These are phyloP conservation scores for Tylopilus sp. DNA, from an alignment of 1,284 basidiomycete species.

Conservation along the genomic window DNA sequence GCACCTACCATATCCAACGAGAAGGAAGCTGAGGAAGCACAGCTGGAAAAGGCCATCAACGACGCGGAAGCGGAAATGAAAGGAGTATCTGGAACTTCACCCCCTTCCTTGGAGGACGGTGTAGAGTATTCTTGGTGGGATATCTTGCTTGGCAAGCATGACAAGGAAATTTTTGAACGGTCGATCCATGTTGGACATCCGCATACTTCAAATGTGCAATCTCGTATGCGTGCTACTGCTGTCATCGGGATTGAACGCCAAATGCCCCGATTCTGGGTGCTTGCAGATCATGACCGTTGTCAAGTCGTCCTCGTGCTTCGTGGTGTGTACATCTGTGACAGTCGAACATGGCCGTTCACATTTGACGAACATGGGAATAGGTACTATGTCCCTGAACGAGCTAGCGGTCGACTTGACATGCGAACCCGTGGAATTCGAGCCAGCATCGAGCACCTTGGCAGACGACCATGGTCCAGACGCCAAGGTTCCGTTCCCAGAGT, in stretches of 20 bases:
- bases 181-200: slow-evolving; percentile 39
- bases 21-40: slow-evolving; percentile 52
- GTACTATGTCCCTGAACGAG: slow-evolving; percentile 82
- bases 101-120: slow-evolving; percentile 18
- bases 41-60: slow-evolving; percentile 60
- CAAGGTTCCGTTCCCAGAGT: slow-evolving; percentile 31
- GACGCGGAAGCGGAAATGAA: slow-evolving; percentile 63
- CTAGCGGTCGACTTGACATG: slow-evolving; percentile 80
- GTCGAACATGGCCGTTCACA: not conserved
- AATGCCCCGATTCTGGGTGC: slow-evolving; percentile 79
- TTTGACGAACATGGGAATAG: slow-evolving; percentile 32
- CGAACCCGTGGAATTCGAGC: slow-evolving; percentile 64
- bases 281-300: slow-evolving; percentile 67
- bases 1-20: slow-evolving; percentile 33
- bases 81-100: slow-evolving; percentile 39
- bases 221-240: slow-evolving; percentile 44
- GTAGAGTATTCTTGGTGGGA: slow-evolving; percentile 73
- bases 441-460: slow-evolving; percentile 38
- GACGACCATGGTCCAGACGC: slow-evolving; percentile 28
- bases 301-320: slow-evolving; percentile 74
- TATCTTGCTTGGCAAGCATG: slow-evolving; percentile 68
- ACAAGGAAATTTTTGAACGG: slow-evolving; percentile 71
- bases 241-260: slow-evolving; percentile 63
- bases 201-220: slow-evolving; percentile 32
- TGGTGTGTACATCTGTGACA: slow-evolving; percentile 35